Conservation (phyloP, 768 basidiomycete species). For the Lactarius vividus region DNA sequence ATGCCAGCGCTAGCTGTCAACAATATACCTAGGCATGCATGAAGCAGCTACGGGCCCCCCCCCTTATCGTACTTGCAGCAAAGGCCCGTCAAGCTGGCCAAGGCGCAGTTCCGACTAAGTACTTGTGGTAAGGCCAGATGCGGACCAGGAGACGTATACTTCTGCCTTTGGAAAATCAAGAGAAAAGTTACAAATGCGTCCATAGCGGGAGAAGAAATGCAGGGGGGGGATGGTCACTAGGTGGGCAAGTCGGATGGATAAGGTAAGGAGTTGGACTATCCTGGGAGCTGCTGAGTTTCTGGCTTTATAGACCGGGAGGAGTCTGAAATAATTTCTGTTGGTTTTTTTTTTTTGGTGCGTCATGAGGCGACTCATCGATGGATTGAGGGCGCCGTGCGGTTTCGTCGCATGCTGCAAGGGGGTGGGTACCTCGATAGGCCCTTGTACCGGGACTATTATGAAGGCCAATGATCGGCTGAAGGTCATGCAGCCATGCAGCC, state of each 20-base stretch:
- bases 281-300: slow-evolving; percentile 22
- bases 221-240: neutral
- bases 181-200: neutral
- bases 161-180: neutral
- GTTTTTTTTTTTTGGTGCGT: slow-evolving; percentile 11
- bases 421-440: slow-evolving; percentile 11
- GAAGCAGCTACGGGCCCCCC: neutral
- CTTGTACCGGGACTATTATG: slow-evolving; percentile 2
- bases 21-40: neutral
- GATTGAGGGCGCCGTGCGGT: slow-evolving; percentile 1
- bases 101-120: neutral
- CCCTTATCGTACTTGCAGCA: neutral
- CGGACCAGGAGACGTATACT: neutral
- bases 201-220: neutral
- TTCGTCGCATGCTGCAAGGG: slow-evolving; percentile 10
- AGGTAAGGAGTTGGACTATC: slow-evolving; percentile 15
- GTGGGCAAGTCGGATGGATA: slow-evolving; percentile 16
- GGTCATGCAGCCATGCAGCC: neutral
- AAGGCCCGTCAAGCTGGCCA: neutral
- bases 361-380: slow-evolving; percentile 24
- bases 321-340: slow-evolving; percentile 13
- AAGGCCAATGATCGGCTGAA: slow-evolving; percentile 11
- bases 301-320: slow-evolving; percentile 23
- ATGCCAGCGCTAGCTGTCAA: neutral
- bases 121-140: neutral